Conservation (phyloP, 306 rosid genomes). For the Lotus japonicus region DNA sequence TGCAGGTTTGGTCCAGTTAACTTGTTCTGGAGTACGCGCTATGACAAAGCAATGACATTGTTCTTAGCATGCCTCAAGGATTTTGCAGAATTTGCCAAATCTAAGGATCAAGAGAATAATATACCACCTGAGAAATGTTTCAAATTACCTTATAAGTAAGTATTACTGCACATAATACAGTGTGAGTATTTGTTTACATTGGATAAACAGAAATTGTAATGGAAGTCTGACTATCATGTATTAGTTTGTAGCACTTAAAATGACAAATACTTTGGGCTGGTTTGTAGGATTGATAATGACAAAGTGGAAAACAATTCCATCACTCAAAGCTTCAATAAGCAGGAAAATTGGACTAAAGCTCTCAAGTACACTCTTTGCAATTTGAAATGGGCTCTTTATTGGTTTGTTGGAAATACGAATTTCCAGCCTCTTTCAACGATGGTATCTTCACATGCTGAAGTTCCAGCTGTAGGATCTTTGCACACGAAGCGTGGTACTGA, state of each 20-base stretch:
- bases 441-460: slow-evolving; percentile 55
- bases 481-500: slow-evolving; percentile 45
- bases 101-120: slow-evolving; percentile 87
- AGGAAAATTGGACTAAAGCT: slow-evolving; percentile 96
- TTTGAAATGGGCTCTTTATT: slow-evolving; percentile 96
- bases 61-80: slow-evolving; percentile 87
- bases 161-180: neutral
- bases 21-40: slow-evolving; percentile 96
- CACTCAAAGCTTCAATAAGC: slow-evolving; percentile 95
- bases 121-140: slow-evolving; percentile 87
- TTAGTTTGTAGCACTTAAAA: slow-evolving; percentile 13
- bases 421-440: slow-evolving; percentile 77
- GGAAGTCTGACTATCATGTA: neutral
- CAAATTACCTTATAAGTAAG: slow-evolving; percentile 92
- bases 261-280: slow-evolving; percentile 16
- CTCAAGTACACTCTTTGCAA: slow-evolving; percentile 93
- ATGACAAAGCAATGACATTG: slow-evolving; percentile 92
- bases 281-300: slow-evolving; percentile 79
- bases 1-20: slow-evolving; percentile 97
- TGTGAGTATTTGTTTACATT: neutral
- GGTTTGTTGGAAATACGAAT: slow-evolving; percentile 94
- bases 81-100: slow-evolving; percentile 86
- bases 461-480: slow-evolving; percentile 52
- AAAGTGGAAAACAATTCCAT: slow-evolving; percentile 88
- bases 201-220: neutral